Base-by-base conservation (phyloP, 306 rosid genomes). In the Glycine tomentella region DNA sequence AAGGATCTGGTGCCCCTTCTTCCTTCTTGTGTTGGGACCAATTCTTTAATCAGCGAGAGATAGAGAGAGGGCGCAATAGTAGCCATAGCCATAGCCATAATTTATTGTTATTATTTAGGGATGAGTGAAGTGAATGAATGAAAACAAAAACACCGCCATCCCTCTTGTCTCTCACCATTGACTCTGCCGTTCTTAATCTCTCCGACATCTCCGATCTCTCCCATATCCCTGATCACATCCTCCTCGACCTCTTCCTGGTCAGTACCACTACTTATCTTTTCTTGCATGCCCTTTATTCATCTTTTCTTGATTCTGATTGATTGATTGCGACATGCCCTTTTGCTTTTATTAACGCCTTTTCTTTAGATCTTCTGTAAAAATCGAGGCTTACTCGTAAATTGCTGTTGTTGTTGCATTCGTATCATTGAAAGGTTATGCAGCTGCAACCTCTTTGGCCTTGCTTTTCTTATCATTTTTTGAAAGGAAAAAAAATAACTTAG, bases 211-310 rank as follows among this genome's bases (percentile, higher is more conserved):
- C 93, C 84, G 99, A 96, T 93, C 98, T 96, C 87, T 90, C 98
- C 74, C 78, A 87, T 74, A 86, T 93, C 74, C 98, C 99, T 67
- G 97, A 92, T 84, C 99, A 96, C 85, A 90, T 96, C 86, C 93
- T 96, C 67, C 85, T 87, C 79, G 94, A 96, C 34, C 97, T 93
- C 81, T 93, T 93, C 75, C 82, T 74, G 89, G 97, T 93, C 2
- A 25, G 31, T 25, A 25, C 31, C 31, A 25, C 31, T 25, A 82
- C 14, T 36, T 48, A 25, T 69, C 17, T 72, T 3, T 8, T 7
- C 62, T 8, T 25, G 31, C 31, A 25, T 25, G 31, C 31, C 31
- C 31, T 25, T 25, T 25, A 25, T 25, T 25, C 31, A 25, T 25
- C 31, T 25, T 25, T 25, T 25, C 31, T 25, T 25, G 31, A 25